Base-by-base conservation (phyloP, 139 green algal genomes). In the Coelastrella sp. region DNA sequence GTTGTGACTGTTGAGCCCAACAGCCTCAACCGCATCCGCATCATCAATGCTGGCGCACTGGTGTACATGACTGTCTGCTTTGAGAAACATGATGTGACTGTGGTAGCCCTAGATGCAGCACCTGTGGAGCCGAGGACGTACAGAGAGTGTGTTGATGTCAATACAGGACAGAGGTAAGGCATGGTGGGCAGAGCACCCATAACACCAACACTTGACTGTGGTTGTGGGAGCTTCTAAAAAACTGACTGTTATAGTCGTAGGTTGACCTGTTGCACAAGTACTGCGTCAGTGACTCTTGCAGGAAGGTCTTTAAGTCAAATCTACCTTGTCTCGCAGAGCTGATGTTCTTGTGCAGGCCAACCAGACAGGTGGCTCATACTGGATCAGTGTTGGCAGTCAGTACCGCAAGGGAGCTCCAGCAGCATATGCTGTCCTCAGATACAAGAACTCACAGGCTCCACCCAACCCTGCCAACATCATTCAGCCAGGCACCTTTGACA, bases 41-140 rank as follows among this genome's bases (percentile, higher is more conserved):
- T 96, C 30, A 90, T 95, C 81, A 93, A 90, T 63, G 84, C 63
- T 0, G 89, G 41, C 27, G 81, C 86, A 0, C 85, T 92, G 34
- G 41, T 85, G 11, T 93, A 92, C 87, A 87, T 91, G 79, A 93
- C 88, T 0, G 79, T 95, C 4, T 95, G 91, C 88, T 91, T 95
- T 68, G 87, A 93, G 53, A 83, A 71, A 0, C 91, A 94, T 71
- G 89, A 86, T 4, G 38, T 95, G 38, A 91, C 86, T 0, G 63
- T 95, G 19, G 72, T 94, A 6, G 89, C 91, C 2, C 86, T 88
- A 0, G 93, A 96, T 51, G 88, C 73, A 6, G 79, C 81, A 9
- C 90, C 92, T 0, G 79, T 87, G 21, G 83, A 92, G 38, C 89
- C 89, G 13, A 59, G 76, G 4, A 48, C 59, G 45, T 66, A 71